Base-by-base conservation (phyloP, 352 stramenopile genomes). In the Globisporangium acanthophoron region DNA sequence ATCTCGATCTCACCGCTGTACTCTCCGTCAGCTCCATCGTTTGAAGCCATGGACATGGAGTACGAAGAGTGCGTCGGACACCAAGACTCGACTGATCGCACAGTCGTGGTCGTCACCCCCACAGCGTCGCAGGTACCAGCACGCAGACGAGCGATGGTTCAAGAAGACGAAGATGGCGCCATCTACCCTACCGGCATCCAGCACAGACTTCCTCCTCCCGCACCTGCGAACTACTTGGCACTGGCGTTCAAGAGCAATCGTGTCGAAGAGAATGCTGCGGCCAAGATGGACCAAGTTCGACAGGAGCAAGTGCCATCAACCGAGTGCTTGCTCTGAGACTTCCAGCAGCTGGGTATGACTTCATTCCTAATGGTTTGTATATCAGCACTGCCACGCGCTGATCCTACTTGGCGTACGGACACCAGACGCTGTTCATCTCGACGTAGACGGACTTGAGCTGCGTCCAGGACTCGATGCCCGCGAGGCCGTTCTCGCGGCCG, bases 401-500 rank as follows among this genome's bases (percentile, higher is more conserved):
- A 16, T 29, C 18, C 35, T 68, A 75, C 56, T 61, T n/a, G 0
- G 79, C 65, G 62, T 91, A 92, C 8, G 83, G 83, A 52, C 78
- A 91, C 44, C 76, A 72, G 24, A 92, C 77, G 3, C 70, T 63
- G 61, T 86, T 81, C 83, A 92, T 92, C 62, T 90, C 83, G 9
- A 92, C 83, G 65, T 92, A 92, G 27, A 97, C 77, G 15, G 80
- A 96, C 65, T 96, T 96, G 47, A 94, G 64, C 67, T 97, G 87
- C 51, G 90, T 97, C 83, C 92, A 97, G 35, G 92, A 88, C 13
- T 94, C 67, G 44, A 94, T 68, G 18, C 83, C 85, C 1, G 82
- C 80, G 15, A 88, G 62, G 7, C 94, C 92, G 62, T 98, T 98
- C 66, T 98, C 94, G 46, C 90, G 84, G 13, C 94, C 94, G 7